Evolutionary conservation across 2,329 filamentous ascomycete species (phyloP), one percentile per base, ranked within the genome.

Genomic region (Neonectria punicea): DNA sequence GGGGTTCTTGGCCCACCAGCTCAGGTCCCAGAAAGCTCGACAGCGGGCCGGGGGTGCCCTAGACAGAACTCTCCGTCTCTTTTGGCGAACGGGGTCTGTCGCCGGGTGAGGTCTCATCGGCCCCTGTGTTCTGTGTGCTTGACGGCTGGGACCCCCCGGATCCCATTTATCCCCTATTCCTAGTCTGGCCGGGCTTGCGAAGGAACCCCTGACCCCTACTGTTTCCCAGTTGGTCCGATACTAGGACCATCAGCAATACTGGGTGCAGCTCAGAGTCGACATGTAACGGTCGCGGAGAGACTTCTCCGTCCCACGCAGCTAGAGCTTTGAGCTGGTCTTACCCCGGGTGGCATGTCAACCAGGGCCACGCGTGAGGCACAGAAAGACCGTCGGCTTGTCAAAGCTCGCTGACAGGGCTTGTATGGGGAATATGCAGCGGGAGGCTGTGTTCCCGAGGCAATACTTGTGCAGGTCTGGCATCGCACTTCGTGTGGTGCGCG

Each of bases 121-220:
- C 43, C 43, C 41, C 54, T 66, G 68, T 65, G 68, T 63, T 67
- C 64, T 67, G 64, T 55, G 39, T 53, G 70, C 63, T 70, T 71
- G 65, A 60, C 61, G 57, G 63, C 58, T 53, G 66, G 71, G 71
- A 60, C 69, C 63, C 69, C 63, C 49, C 58, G 67, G 61, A 60
- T 67, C 65, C 54, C 53, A 47, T 59, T 65, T 55, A 66, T 55
- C 54, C 58, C 61, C 70, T 70, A 76, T 77, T 70, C 77, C 76
- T 72, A 77, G 73, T 76, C 58, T 57, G 78, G 77, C 67, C 70
- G 73, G 65, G 66, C 74, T 79, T 79, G 77, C 77, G 77, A 79
- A 63, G 61, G 57, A 16, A 73, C 66, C 71, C 66, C 65, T 67
- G 54, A 61, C 58, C 36, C 39, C 32, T 61, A 65, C 63, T 61